A percentile compares a stretch with the other conserved stretches of the same genome.
Evolutionary conservation across 257 asterid species (phyloP).

Genomic region (Handroanthus guayacan): DNA sequence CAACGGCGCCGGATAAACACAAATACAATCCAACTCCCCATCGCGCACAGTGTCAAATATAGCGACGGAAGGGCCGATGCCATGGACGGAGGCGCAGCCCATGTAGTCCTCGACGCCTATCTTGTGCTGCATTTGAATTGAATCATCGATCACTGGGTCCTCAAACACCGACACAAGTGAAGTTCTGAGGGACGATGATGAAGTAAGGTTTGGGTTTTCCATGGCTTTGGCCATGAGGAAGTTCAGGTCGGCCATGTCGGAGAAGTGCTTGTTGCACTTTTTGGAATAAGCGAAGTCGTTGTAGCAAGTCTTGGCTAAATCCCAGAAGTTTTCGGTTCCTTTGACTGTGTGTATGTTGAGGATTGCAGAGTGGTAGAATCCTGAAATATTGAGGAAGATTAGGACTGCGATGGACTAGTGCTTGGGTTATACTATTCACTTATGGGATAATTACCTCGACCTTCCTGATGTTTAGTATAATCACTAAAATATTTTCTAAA

Average conservation of each 20-base stretch:
- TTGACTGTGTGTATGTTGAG: conserved; percentile 58
- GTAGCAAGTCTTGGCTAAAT: conserved; percentile 52
- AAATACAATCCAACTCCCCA: conserved; percentile 65
- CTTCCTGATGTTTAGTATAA: too few relatives aligned
- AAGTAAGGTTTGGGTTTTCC: conserved; percentile 63
- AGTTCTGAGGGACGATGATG: conserved; percentile 59
- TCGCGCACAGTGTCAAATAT: conserved; percentile 70
- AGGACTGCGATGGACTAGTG: too few relatives aligned
- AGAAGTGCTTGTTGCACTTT: conserved; percentile 60
- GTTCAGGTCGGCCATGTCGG: conserved; percentile 75
- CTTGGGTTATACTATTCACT: too few relatives aligned
- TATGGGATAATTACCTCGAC: too few relatives aligned
- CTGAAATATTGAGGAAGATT: conserved; percentile 36
- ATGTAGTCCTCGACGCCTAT: conserved; percentile 64
- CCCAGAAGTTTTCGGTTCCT: conserved; percentile 60
- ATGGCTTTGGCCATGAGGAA: conserved; percentile 71
- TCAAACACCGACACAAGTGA: conserved; percentile 71
- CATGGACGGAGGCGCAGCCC: conserved; percentile 74
- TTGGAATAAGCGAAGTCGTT: conserved; percentile 45
- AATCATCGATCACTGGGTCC: conserved; percentile 68
- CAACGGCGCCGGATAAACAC: conserved; percentile 74
- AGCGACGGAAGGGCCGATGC: conserved; percentile 75
- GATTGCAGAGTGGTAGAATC: conserved; percentile 67
- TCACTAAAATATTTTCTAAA: too few relatives aligned
- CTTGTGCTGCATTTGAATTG: conserved; percentile 34